phyloP scores from a whole-genome alignment of 495 filamentous ascomycete genomes.

The Penicillium maclennaniae region DNA sequence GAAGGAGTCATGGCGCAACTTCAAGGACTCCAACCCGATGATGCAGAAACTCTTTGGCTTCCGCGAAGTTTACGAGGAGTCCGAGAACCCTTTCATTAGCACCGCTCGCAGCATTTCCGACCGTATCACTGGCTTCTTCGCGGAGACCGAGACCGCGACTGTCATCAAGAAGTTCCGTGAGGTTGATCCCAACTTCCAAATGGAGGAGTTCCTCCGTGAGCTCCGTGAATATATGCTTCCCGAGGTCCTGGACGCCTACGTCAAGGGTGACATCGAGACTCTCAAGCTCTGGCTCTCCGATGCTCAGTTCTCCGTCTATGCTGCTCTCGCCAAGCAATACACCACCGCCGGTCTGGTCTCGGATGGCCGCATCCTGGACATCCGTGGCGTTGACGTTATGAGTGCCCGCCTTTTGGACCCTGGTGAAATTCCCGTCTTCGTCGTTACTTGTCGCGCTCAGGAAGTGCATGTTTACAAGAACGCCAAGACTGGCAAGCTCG shows the following conservation, averaged over 20 bases:
- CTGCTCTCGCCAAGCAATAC: conserved; percentile 91
- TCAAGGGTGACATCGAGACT: conserved; percentile 89
- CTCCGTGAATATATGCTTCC: conserved; percentile 97
- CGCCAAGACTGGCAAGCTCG: conserved; percentile 79
- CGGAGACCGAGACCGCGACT: conserved; percentile 93
- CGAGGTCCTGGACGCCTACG: conserved; percentile 95
- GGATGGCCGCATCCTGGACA: conserved; percentile 91
- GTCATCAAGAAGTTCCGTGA: conserved; percentile 97
- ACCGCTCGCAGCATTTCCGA: conserved; percentile 93
- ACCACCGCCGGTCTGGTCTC: conserved; percentile 87
- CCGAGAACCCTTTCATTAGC: conserved; percentile 90
- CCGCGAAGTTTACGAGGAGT: conserved; percentile 85
- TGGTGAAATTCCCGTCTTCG: conserved; percentile 94
- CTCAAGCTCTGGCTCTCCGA: conserved; percentile 93
- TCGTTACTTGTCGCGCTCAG: conserved; percentile 93
- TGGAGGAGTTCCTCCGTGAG: conserved; percentile 89
- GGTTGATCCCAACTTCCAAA: conserved; percentile 92
- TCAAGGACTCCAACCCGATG: conserved; percentile 79
- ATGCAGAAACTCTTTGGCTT: conserved; percentile 86
- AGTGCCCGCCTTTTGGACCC: conserved; percentile 91
- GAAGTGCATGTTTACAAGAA: conserved; percentile 97
- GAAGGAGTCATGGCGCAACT: conserved; percentile 93
- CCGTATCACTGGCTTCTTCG: conserved; percentile 90
- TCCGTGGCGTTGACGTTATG: conserved; percentile 86
- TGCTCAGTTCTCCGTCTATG: conserved; percentile 91